Evolutionary conservation across 208 protist genomes (phyloP), one percentile per base, ranked within the genome.

Genomic region (Acanthamoeba sp.): DNA sequence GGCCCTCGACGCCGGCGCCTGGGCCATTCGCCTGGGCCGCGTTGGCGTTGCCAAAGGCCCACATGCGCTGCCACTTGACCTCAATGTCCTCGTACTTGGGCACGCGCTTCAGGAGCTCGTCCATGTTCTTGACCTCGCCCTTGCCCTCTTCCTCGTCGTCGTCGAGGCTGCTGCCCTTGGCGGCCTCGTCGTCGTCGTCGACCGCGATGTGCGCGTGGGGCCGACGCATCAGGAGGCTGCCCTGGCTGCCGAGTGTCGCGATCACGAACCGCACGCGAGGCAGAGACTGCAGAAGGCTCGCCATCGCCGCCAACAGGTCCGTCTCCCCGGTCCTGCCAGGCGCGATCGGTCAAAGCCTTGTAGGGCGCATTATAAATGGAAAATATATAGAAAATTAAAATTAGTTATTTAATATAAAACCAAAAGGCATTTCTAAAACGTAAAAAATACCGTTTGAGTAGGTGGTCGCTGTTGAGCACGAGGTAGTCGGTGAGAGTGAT

Each of bases 11-110:
- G 36, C 20, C 48, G 48, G 48, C 45, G 45, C 36, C 7, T 45
- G 5, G 12, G 34, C 18, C n/a, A 80, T 38, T 9, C 29, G 9
- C 9, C 24, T 38, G 9, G 36, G 73, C 40, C 16, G 48, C 48
- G n/a, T n/a, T n/a, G 12, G 48, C 48, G 48, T 55, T 20, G 73
- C 73, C 73, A 55, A 84, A 84, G 2, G 73, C 73, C 73, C 73
- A 84, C 73, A 84, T 84, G 40, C 40, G 73, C 42, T 84, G 73
- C 73, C 73, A 84, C 73, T 84, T 84, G 42, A 14, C 73, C 36
- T 45, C 38, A 12, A 55, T 12, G 27, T 84, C 73, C 40, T 84
- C 73, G 40, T 45, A 55, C 38, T 52, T 45, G 24, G 66, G 66
- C 42, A 84, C 40, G 24, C 24, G 14, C 10, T 1, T 18, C 36